phyloP scores from a whole-genome alignment of 2,329 filamentous ascomycete genomes.

The Dendrostoma leiphaemia region DNA sequence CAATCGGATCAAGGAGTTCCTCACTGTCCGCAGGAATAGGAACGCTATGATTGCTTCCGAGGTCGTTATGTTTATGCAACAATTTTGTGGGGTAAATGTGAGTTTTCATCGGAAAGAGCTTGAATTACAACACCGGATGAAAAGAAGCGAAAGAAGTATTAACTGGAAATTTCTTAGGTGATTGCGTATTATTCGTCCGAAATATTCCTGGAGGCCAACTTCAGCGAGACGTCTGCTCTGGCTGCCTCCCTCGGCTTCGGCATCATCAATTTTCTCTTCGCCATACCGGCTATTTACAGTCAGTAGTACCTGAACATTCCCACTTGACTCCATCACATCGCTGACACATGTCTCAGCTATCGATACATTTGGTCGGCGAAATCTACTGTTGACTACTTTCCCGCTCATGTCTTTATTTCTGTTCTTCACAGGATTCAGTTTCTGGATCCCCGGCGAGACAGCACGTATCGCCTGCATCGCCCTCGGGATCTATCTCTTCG shows the following conservation, averaged over 20 bases:
- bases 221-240: conserved; percentile 50
- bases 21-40: conserved; percentile 60
- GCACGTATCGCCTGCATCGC: conserved; percentile 44
- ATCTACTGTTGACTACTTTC: conserved; percentile 62
- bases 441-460: conserved; percentile 39
- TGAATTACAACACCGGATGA: no score
- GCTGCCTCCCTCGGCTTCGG: conserved; percentile 63
- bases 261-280: conserved; percentile 61
- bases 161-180: no score
- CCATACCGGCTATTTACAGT: conserved; percentile 59
- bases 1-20: conserved; percentile 53
- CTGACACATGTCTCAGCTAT: conserved; percentile 38
- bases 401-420: conserved; percentile 58
- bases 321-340: background rate
- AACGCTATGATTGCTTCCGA: conserved; percentile 59
- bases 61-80: conserved; percentile 66
- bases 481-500: conserved; percentile 49
- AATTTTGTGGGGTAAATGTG: conserved; percentile 42
- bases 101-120: no score
- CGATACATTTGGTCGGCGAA: conserved; percentile 65
- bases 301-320: background rate
- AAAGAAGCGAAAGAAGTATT: no score
- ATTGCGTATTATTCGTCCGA: conserved; percentile 61
- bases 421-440: conserved; percentile 46
- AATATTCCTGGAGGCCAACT: conserved; percentile 57